phyloP scores from a whole-genome alignment of 140 eudicot species.

The Bidens hawaiensis region DNA sequence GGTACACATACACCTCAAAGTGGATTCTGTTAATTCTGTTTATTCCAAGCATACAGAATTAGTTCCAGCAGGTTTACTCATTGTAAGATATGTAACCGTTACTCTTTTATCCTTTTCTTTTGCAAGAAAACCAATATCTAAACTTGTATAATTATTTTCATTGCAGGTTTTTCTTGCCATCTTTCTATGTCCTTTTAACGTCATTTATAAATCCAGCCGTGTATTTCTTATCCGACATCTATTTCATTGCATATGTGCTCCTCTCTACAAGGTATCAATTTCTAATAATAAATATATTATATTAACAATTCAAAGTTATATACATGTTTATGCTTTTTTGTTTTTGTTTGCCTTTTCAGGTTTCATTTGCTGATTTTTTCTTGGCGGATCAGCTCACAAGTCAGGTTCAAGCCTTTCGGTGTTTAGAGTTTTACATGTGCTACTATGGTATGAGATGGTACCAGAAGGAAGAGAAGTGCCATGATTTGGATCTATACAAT shows the following conservation, averaged over 20 bases:
- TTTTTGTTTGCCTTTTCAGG: slow-evolving; percentile 36
- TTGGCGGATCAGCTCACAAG: slow-evolving; percentile 91
- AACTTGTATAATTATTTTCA: slow-evolving; percentile 7
- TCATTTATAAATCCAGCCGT: slow-evolving; percentile 78
- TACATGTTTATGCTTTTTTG: not conserved
- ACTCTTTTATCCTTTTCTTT: not conserved
- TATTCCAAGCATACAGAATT: slow-evolving; percentile 37
- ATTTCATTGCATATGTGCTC: slow-evolving; percentile 74
- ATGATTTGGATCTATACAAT: slow-evolving; percentile 48
- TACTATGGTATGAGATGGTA: slow-evolving; percentile 51
- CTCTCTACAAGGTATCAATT: slow-evolving; percentile 62
- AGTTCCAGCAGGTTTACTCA: slow-evolving; percentile 55
- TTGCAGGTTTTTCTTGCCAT: slow-evolving; percentile 60
- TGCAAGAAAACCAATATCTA: not conserved
- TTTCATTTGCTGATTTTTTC: slow-evolving; percentile 74
- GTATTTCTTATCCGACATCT: slow-evolving; percentile 46
- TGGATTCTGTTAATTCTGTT: slow-evolving; percentile 41
- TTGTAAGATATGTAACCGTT: slow-evolving; percentile 38
- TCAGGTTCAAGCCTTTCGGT: slow-evolving; percentile 83
- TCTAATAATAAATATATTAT: not conserved
- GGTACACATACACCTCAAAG: slow-evolving; percentile 60
- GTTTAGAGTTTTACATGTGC: slow-evolving; percentile 74
- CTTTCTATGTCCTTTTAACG: slow-evolving; percentile 61
- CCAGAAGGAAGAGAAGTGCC: slow-evolving; percentile 45
- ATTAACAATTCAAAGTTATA: not conserved